Evolutionary conservation across 169 alveolate species (phyloP).

Genomic region (Eimeria tenella): DNA sequence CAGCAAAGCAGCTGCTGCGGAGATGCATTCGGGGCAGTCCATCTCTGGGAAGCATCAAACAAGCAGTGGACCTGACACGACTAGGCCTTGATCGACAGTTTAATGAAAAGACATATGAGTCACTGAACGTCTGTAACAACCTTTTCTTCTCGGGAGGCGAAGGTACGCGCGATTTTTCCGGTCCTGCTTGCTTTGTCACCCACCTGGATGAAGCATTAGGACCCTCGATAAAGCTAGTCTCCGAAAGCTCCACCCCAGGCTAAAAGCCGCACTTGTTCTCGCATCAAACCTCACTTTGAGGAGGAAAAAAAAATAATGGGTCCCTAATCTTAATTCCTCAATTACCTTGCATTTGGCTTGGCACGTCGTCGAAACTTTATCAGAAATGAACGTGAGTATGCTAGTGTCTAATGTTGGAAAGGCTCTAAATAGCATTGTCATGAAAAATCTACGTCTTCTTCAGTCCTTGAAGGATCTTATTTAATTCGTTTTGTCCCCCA

Average conservation of each 20-base stretch:
- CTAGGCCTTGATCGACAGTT: constrained; percentile 42
- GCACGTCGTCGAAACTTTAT: constrained; percentile 60
- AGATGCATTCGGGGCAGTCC: not conserved
- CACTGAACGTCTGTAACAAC: constrained; percentile 24
- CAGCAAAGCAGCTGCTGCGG: not conserved
- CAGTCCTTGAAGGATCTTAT: constrained; percentile 42
- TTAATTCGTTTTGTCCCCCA: constrained; percentile 6
- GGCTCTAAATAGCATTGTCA: constrained; percentile 25
- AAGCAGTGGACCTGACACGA: constrained; percentile 30
- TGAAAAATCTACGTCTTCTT: constrained; percentile 24
- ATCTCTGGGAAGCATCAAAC: not conserved
- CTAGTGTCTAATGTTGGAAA: constrained; percentile 63
- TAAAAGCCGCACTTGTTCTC: constrained; percentile 3
- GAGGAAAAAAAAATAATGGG: constrained; percentile 15
- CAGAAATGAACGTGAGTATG: constrained; percentile 50
- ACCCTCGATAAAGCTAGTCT: constrained; percentile 10
- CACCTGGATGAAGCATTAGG: constrained; percentile 46
- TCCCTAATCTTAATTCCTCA: constrained; percentile 26
- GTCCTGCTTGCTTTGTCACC: constrained; percentile 48
- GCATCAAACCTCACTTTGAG: constrained; percentile 28
- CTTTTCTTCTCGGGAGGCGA: constrained; percentile 44
- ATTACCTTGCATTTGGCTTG: constrained; percentile 44
- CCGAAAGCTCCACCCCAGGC: constrained; percentile 38
- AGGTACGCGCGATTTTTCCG: constrained; percentile 16
- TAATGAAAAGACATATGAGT: constrained; percentile 17